These are phyloP conservation scores for Ichthyophthirius multifiliis DNA, from an alignment of 169 alveolate species.

Conservation along the genomic window DNA sequence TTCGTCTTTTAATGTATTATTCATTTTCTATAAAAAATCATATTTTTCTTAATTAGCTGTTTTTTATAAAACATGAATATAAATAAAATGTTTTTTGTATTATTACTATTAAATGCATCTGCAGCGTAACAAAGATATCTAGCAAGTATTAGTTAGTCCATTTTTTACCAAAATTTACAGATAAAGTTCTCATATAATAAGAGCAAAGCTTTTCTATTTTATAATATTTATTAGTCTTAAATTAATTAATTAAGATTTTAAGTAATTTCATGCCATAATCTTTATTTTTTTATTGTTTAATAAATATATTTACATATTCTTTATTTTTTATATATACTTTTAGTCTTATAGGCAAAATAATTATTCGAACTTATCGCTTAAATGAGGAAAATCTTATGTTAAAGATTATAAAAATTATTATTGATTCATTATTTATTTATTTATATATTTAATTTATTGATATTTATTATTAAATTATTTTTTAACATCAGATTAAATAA, in stretches of 20 bases:
- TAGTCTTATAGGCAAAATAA: too few relatives aligned
- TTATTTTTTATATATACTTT: too few relatives aligned
- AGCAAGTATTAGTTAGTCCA: slow-evolving; percentile 18
- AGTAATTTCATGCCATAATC: slow-evolving; percentile 9
- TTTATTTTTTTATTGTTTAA: neutral
- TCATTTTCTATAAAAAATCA: slow-evolving; percentile 16
- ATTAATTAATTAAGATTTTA: neutral
- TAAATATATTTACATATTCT: too few relatives aligned
- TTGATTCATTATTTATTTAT: too few relatives aligned
- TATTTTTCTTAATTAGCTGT: slow-evolving; percentile 6
- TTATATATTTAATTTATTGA: too few relatives aligned
- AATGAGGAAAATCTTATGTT: too few relatives aligned
- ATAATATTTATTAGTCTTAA: neutral
- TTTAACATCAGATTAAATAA: too few relatives aligned
- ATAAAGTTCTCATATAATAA: slow-evolving; percentile 33
- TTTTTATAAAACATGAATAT: neutral
- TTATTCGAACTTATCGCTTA: too few relatives aligned
- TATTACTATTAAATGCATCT: slow-evolving; percentile 6
- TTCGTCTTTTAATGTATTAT: neutral
- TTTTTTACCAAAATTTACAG: slow-evolving; percentile 3
- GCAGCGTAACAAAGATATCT: slow-evolving; percentile 23
- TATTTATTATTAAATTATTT: too few relatives aligned
- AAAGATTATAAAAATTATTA: too few relatives aligned
- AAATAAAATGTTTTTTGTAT: neutral
- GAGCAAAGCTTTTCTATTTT: neutral